A percentile compares a stretch with the other conserved stretches of the same genome.
These are phyloP conservation scores for Macrophomina pseudophaseolina DNA, from an alignment of 2,329 filamentous ascomycete species.

Conservation along the genomic window DNA sequence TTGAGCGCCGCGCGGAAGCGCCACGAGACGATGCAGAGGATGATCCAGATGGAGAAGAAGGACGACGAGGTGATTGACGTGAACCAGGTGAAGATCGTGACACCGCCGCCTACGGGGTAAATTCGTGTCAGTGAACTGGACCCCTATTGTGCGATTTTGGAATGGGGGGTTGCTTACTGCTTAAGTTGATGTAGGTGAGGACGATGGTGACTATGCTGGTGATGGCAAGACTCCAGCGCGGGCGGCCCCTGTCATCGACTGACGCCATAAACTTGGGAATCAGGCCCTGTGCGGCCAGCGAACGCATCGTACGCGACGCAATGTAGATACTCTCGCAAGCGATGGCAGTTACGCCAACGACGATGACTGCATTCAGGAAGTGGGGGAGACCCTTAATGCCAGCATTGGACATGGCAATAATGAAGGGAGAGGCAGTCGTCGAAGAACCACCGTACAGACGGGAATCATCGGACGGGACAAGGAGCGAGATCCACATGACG, in stretches of 20 bases:
- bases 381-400: conserved; percentile 38
- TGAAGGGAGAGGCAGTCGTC: conserved; percentile 40
- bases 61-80: conserved; percentile 39
- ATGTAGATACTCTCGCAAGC: conserved; percentile 41
- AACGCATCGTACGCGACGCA: conserved; percentile 39
- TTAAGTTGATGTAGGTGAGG: conserved; percentile 42
- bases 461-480: conserved; percentile 27
- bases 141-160: not conserved
- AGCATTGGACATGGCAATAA: conserved; percentile 39
- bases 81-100: conserved; percentile 37
- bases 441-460: conserved; percentile 33
- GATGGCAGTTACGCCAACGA: conserved; percentile 40
- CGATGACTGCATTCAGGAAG: conserved; percentile 41
- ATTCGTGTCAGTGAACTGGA: not conserved
- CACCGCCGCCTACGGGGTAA: conserved; percentile 30
- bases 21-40: conserved; percentile 40
- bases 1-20: conserved; percentile 39
- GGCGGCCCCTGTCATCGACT: conserved; percentile 39
- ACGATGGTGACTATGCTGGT: conserved; percentile 34
- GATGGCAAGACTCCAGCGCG: conserved; percentile 36
- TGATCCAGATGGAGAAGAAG: conserved; percentile 43
- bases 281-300: conserved; percentile 37
- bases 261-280: conserved; percentile 37
- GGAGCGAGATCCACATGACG: conserved; percentile 35
- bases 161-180: conserved; percentile 17